Base-by-base conservation (phyloP, 139 green algal genomes). In the Coelastrella sp. region DNA sequence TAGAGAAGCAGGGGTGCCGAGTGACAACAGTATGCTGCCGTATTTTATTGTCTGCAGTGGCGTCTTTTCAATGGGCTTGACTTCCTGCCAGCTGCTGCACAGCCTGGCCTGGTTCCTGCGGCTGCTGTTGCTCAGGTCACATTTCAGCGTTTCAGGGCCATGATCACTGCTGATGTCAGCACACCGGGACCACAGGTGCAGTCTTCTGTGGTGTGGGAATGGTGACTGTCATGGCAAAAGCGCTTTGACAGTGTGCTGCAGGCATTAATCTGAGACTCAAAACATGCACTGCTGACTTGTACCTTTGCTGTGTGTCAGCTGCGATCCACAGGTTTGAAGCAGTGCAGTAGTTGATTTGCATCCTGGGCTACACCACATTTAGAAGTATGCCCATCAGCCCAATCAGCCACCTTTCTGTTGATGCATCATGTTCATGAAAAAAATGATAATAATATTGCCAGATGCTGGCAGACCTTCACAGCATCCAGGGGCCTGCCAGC, bases 41-140 rank as follows among this genome's bases (percentile, higher is more conserved):
- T 78, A 35, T 35, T 25, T 84, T 24, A 7, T 84, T 24, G 35
- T 57, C 17, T 58, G 56, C 79, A 84, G 79, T 84, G 79, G 79
- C 57, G 60, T 19, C 14, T 27, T 57, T 68, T 66, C 79, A 84
- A 84, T 8, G 79, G 79, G 56, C 57, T 84, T 6, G 17, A 6
- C 79, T 72, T 84, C 57, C 57, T 84, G 6, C 8, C 7, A 0
- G 17, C 58, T n/a, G 11, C 15, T n/a, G 6, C 27, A 14, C 79
- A 84, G 79, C 79, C 79, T 56, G 79, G 79, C 17, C 58, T 61
- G 58, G 79, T 84, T 22, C 19, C 79, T 7, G 58, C 79, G 49
- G 79, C 58, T 49, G 35, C 24, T 20, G 19, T 84, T 49, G 56
- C 56, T 19, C 79, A 84, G 57, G 49, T 84, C 11, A 49, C 57